These are phyloP conservation scores for Wallemia mellicola DNA, from an alignment of 1,284 basidiomycete genomes.

Conservation along the genomic window DNA sequence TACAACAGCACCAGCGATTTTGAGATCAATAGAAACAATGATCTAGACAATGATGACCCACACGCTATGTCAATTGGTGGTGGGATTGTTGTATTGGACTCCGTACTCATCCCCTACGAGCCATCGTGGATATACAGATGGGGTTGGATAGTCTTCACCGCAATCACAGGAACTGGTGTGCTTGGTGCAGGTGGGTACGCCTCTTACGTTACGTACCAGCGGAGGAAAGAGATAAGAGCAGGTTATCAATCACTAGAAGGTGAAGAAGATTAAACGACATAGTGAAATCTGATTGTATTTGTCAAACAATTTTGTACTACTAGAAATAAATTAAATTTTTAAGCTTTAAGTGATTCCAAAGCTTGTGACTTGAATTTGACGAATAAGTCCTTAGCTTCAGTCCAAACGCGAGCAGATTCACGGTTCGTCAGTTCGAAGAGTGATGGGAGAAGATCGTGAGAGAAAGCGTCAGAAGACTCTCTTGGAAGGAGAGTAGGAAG, in stretches of 20 bases:
- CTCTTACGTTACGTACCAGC: background rate
- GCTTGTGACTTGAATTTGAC: constrained; percentile 34
- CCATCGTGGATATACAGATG: constrained; percentile 50
- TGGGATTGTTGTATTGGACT: constrained; percentile 67
- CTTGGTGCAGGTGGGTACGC: background rate
- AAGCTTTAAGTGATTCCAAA: constrained; percentile 13
- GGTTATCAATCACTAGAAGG: background rate
- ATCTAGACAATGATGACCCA: constrained; percentile 4
- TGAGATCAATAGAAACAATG: constrained; percentile 4
- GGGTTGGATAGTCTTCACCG: constrained; percentile 16
- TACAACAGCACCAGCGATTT: constrained; percentile 9
- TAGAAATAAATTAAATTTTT: constrained; percentile 2
- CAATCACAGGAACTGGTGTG: constrained; percentile 1
- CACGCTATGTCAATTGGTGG: constrained; percentile 23
- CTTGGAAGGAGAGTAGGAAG: constrained; percentile 81
- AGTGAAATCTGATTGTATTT: no score
- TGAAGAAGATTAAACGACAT: background rate
- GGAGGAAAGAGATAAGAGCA: background rate
- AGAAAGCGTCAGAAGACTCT: constrained; percentile 92
- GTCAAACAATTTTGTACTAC: background rate
- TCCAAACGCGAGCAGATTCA: constrained; percentile 47
- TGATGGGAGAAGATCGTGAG: constrained; percentile 59
- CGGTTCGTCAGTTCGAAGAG: constrained; percentile 45
- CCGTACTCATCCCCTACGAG: constrained; percentile 50
- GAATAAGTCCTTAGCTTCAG: constrained; percentile 64